Conservation (phyloP, 2,329 filamentous ascomycete species). For the Hypoxylon sp. region DNA sequence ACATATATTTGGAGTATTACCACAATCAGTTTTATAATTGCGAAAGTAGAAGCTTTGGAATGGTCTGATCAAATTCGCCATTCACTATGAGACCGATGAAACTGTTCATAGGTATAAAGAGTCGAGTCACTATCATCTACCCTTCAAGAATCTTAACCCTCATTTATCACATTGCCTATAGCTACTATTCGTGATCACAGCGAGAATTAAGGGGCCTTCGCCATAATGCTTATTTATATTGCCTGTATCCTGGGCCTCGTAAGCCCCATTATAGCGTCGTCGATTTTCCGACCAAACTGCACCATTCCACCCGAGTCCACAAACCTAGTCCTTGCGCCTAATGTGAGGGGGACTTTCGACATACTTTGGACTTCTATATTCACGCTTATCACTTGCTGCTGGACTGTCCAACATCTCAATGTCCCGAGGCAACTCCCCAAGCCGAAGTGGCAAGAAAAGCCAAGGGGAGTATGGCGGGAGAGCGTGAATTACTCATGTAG, state of each 20-base stretch:
- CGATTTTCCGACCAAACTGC: not conserved
- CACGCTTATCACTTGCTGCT: conserved; percentile 1
- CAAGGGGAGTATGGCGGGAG: not conserved
- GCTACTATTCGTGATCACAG: not conserved
- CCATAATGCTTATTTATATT: not conserved
- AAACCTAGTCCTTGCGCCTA: not conserved
- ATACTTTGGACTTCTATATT: conserved; percentile 8
- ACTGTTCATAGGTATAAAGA: not conserved
- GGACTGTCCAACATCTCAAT: conserved; percentile 7
- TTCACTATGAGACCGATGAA: not conserved
- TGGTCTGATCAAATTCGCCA: not conserved
- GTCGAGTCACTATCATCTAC: not conserved
- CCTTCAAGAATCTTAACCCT: not conserved
- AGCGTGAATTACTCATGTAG: not conserved
- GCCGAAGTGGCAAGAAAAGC: not conserved
- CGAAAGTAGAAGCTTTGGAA: not conserved
- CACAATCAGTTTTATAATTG: not conserved
- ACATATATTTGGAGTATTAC: not conserved
- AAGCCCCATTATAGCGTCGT: not conserved
- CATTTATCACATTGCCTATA: not conserved
- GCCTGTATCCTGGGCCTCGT: not conserved
- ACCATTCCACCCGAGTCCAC: not conserved
- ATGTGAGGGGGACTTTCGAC: conserved; percentile 1
- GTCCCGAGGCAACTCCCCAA: not conserved
- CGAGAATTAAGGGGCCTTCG: not conserved